Evolutionary conservation across 257 asterid species (phyloP), one percentile per base, ranked within the genome.

Genomic region (Solanum bulbocastanum): DNA sequence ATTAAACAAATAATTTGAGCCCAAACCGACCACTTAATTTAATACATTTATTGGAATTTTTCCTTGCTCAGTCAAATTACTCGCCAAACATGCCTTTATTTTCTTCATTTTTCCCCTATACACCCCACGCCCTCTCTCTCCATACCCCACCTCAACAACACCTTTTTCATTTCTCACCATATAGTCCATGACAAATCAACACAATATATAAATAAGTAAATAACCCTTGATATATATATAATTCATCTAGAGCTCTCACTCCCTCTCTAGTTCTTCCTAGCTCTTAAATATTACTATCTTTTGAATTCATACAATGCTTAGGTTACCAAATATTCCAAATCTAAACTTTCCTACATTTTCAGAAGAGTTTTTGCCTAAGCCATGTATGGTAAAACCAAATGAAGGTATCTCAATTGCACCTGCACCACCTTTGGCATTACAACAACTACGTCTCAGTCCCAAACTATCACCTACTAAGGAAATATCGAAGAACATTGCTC

Each of bases 21-120:
- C 68, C 33, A 85, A 58, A 85, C 88, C 83, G 88, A 86, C 88
- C 88, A 86, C 23, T 86, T 86, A 71, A 44, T 27, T 86, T 16
- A 86, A 27, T 33, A 11, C 35, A 60, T 56, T 4, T 72, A 27
- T 13, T 82, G 30, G 11, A 25, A 44, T 25, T 86, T 72, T 68
- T 4, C 23, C 49, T 44, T 86, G 6, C 88, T 56, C 32, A 49
- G 88, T 86, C 88, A 86, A 86, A 85, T 22, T 74, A 82, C 88
- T 86, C 88, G 83, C 88, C 46, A 69, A 86, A 86, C 88, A 46
- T 86, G 71, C 10, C 49, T 69, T n/a, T 44, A 39, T 69, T 10
- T 86, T 69, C 22, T 69, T 16, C 85, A 16, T 25, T 20, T 12
- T 27, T 9, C 1, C 39, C 25, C 25, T 20, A 2, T 73, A 10